These are phyloP conservation scores for Linnemannia elongata DNA, from an alignment of 192 early-diverging fungal species.

Conservation along the genomic window DNA sequence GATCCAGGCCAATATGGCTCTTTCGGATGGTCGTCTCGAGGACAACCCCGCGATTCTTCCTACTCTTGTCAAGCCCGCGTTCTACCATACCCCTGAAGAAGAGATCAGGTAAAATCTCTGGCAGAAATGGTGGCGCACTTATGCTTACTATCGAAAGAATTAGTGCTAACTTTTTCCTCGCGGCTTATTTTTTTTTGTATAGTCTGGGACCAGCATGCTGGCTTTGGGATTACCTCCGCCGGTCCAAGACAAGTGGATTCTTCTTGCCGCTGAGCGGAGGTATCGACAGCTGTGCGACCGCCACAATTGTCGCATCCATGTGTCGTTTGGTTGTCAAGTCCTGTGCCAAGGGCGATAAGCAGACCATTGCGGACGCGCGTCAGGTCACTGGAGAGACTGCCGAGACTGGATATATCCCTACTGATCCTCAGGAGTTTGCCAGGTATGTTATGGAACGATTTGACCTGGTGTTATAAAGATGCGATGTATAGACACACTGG, in stretches of 20 bases:
- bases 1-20: conserved; percentile 68
- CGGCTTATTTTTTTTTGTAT: neutral
- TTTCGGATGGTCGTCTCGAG: conserved; percentile 63
- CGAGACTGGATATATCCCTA: conserved; percentile 78
- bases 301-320: conserved; percentile 93
- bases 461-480: neutral
- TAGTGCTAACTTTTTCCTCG: neutral
- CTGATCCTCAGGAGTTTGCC: conserved; percentile 85
- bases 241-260: conserved; percentile 90
- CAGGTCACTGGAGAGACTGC: conserved; percentile 69
- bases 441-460: conserved; percentile 45
- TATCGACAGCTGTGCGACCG: conserved; percentile 95
- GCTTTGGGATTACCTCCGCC: conserved; percentile 99
- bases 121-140: neutral
- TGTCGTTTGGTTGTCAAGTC: conserved; percentile 83
- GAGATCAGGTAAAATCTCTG: conserved; percentile 77
- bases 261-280: conserved; percentile 98
- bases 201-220: conserved; percentile 96
- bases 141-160: neutral
- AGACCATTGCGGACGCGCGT: conserved; percentile 83
- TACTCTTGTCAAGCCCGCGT: conserved; percentile 57
- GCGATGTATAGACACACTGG: neutral
- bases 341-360: conserved; percentile 65
- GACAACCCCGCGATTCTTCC: conserved; percentile 61
- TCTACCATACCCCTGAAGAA: conserved; percentile 85